Evolutionary conservation across 192 early-diverging fungal species (phyloP), one percentile per base, ranked within the genome.

Genomic region (Oehlia diaphana): DNA sequence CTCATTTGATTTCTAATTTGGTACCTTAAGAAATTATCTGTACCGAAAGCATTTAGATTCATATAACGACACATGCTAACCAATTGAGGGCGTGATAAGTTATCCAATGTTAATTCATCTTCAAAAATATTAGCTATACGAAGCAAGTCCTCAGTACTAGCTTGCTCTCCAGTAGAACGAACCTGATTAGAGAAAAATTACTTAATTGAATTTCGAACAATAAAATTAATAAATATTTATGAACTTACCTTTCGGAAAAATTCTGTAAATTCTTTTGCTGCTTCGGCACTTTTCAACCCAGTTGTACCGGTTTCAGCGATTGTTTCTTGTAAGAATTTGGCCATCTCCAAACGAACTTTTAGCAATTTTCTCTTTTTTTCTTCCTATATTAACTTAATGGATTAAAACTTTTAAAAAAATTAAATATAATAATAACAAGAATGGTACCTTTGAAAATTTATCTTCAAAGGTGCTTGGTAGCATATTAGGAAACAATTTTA

Each of bases 401-500:
- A 67, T 67, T 67, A 67, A 67, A 31, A 67, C 10, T 33, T 3
- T 3, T 33, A 67, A 37, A 37, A 37, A 37, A 37, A 2, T 37
- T 2, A 37, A 67, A 31, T 6, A 14, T 3, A 68, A 33, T 68
- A 33, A 49, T 26, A 28, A n/a, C 9, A 64, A 42, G 42, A 47
- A 77, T 10, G 4, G 76, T 83, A 92, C 92, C 85, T 92, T 90
- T 74, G 88, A 87, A 84, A 90, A 96, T 86, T 95, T 94, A 90
- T 93, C 92, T 84, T 97, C 96, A 87, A 96, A 99, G 6, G 97
- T 99, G 74, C 92, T 93, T 12, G 97, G 97, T 49, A 99, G 83
- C 95, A 99, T 97, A 80, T 96, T 94, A 28, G 97, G 97, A 91
- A 98, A 99, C 64, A 99, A 85, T 83, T 94, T 93, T 66, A 99